Base-by-base conservation (phyloP, 805 yeast species). In the Yamadazyma philogaea region DNA sequence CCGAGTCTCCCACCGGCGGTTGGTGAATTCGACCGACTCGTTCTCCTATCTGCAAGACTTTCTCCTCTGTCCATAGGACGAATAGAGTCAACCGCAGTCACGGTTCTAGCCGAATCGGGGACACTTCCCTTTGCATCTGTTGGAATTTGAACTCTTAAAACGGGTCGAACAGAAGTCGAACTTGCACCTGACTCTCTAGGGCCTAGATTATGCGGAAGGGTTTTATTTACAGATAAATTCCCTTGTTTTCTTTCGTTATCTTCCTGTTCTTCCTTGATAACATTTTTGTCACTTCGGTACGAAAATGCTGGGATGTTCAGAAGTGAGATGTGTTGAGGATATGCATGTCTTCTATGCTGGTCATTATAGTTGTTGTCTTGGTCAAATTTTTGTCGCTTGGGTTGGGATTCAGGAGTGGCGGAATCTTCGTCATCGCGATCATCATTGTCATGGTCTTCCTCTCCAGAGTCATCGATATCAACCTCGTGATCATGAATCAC, bases 101-200 rank as follows among this genome's bases (percentile, higher is more conserved):
- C 54, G 0, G 79, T 72, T 19, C 67, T 52, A 39, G 75, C 70
- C 53, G 75, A 59, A 56, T 70, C 69, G 47, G 60, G 55, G 37
- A 47, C 53, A 10, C 41, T 24, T 18, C 60, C 53, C 42, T 66
- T 65, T 40, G 64, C 48, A 53, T 72, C 78, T 4, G 64, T 66
- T 1, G 88, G 88, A n/a, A 82, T 82, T 50, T 79, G 80, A 8
- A 82, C 82, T 43, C 86, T 61, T 34, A 82, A 61, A 1, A 81
- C 72, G 1, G 88, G 88, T 45, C 88, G 61, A 17, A 36, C 30
- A 4, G 37, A 18, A 34, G 37, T 19, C 12, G 37, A 34, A 6
- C 37, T 24, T 8, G 37, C 37, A 12, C 18, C 22, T 11, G 28
- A 20, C 15, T 30, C 30, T n/a, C 37, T 22, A 2, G 30, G 17